Base-by-base conservation (phyloP, 225 moss, liverwort and hornwort species). In the Climacium dendroides region DNA sequence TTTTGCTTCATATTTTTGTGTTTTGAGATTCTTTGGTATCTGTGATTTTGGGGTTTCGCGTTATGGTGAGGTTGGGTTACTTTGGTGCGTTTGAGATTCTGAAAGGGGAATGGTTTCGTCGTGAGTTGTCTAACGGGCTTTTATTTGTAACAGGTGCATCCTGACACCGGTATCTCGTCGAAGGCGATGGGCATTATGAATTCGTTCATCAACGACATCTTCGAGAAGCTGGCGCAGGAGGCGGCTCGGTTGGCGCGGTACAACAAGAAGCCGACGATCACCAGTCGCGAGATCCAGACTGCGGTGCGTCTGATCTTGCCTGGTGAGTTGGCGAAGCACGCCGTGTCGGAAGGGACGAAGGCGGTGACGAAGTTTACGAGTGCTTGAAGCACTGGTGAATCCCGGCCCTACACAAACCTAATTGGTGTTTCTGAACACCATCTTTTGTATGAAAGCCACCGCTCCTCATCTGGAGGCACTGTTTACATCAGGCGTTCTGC, bases 1-100 rank as follows among this genome's bases (percentile, higher is more conserved):
- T 0, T 8, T 18, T 5, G 16, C 1, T 1, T 4, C n/a, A n/a
- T 25, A 1, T 5, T 5, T 13, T 10, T 2, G 4, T 15, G 29
- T 20, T n/a, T 12, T 3, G 25, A 0, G 37, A 7, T 65, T 17
- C 12, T 3, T 39, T 64, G 5, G 0, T 22, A 6, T 41, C 3
- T 6, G 2, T 25, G 47, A 47, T 8, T 47, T 3, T 6, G 2
- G 9, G 2, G 55, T 15, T 47, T 5, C n/a, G n/a, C n/a, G n/a
- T 35, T 1, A 0, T 7, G 8, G 28, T 41, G 26, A 4, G 11
- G 0, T 7, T 13, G 11, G 25, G 15, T 1, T 6, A 9, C 4
- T 11, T 4, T 25, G 10, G 4, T 55, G 54, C 7, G 39, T 8
- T 4, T 8, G 25, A 2, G 17, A 3, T 2, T 0, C 0, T 1